Evolutionary conservation across 441 rosid species (phyloP).

Genomic region (Erodium moschatum): DNA sequence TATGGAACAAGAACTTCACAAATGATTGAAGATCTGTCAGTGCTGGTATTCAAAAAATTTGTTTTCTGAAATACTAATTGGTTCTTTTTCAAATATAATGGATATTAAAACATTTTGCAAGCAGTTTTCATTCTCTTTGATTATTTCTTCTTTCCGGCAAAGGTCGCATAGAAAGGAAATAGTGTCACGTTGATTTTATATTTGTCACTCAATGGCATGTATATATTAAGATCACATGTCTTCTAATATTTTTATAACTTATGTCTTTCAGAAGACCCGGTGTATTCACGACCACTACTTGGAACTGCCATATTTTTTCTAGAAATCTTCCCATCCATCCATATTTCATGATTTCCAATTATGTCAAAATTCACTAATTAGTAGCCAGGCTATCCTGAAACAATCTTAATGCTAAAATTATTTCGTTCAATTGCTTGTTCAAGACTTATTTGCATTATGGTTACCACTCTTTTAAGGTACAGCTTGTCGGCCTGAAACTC

Average conservation of each 20-base stretch:
- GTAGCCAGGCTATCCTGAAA: no score
- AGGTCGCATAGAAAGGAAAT: not conserved
- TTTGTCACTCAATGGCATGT: not conserved
- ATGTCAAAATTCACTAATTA: no score
- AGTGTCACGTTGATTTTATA: not conserved
- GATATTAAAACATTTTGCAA: not conserved
- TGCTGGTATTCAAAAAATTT: not conserved
- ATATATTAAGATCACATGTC: not conserved
- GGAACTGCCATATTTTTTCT: no score
- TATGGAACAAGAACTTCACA: constrained; percentile 1
- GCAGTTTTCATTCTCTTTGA: not conserved
- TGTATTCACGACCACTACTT: no score
- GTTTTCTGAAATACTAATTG: constrained; percentile 2
- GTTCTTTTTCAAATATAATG: not conserved
- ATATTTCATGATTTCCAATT: no score
- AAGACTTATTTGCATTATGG: no score
- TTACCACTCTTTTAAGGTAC: no score
- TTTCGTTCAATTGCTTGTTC: no score
- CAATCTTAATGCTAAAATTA: no score
- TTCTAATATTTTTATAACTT: not conserved
- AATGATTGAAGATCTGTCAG: not conserved
- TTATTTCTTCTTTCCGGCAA: not conserved
- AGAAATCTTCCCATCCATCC: no score
- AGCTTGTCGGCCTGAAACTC: no score
- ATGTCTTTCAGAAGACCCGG: not conserved